Conservation (phyloP, 495 filamentous ascomycete genomes). For the Bacidia rubella region DNA sequence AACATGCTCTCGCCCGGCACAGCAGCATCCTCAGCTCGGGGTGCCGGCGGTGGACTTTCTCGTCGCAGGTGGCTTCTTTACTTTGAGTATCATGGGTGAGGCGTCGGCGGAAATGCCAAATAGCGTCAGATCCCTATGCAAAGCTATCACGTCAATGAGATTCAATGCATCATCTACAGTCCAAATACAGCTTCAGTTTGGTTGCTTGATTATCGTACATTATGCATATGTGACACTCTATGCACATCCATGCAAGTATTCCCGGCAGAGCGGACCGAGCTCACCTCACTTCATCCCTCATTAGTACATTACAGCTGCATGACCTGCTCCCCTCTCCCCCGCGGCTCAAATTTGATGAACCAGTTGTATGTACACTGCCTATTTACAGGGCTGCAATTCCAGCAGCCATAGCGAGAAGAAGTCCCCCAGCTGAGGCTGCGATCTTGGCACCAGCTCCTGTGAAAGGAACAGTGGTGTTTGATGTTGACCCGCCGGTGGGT, state of each 20-base stretch:
- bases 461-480: conserved; percentile 4
- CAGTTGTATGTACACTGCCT: neutral
- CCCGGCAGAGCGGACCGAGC: neutral
- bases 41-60: too few relatives aligned
- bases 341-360: neutral
- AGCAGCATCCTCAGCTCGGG: too few relatives aligned
- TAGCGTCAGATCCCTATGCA: too few relatives aligned
- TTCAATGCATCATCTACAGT: too few relatives aligned
- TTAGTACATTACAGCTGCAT: neutral
- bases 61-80: too few relatives aligned
- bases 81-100: too few relatives aligned
- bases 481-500: neutral
- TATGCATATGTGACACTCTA: neutral
- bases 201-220: neutral
- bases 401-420: conserved; percentile 2
- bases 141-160: too few relatives aligned
- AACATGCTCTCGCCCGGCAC: too few relatives aligned
- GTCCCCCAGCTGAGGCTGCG: neutral
- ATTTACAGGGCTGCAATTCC: conserved; percentile 5
- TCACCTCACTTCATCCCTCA: neutral
- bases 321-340: neutral
- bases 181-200: too few relatives aligned
- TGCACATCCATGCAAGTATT: neutral
- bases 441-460: conserved; percentile 6
- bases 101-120: too few relatives aligned